Base-by-base conservation (phyloP, 2,329 filamentous ascomycete species). In the Onygenales sp. region DNA sequence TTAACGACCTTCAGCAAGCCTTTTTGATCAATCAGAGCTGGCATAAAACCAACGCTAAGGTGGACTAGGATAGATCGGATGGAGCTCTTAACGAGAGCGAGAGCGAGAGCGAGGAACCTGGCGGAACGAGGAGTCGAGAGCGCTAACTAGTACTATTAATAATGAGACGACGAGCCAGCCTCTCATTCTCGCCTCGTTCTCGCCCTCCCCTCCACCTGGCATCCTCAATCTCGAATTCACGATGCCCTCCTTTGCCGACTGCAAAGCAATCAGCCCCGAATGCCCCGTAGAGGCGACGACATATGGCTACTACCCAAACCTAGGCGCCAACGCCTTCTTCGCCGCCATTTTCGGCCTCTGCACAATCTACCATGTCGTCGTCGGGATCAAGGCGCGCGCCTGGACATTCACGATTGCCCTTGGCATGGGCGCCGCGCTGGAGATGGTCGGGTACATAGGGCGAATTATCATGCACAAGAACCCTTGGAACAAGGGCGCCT, bases 391-490 rank as follows among this genome's bases (percentile, higher is more conserved):
- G 46, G 46, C 10, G 34, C 39, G 34, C 39, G 46, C 80, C 58
- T 83, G 77, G 75, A 79, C 77, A 4, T 81, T 77, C 62, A 72
- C 75, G 67, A 63, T 75, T 48, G 33, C 78, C 74, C 0, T 68
- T 81, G 54, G 60, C 66, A 7, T 56, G 74, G 3, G 79, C 77
- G 7, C 71, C 6, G 55, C 76, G 2, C 72, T 78, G 44, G 79
- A 82, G 34, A 65, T 74, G 32, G 63, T 80, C 1, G 82, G 82
- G 7, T 84, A 84, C 60, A 67, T 72, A 10, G 80, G 77, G 2
- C 73, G 80, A 21, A 62, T 83, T 34, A 64, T 78, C 57, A 70
- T 83, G 65, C 67, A 78, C 63, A 59, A 71, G 49, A 77, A 82
- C 58, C 77, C 78, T 0, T 83, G 77, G 66, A 64, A 68, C 39